Base-by-base conservation (phyloP, 108 stramenopile species). In the Mayamaea pseudoterrestris region DNA sequence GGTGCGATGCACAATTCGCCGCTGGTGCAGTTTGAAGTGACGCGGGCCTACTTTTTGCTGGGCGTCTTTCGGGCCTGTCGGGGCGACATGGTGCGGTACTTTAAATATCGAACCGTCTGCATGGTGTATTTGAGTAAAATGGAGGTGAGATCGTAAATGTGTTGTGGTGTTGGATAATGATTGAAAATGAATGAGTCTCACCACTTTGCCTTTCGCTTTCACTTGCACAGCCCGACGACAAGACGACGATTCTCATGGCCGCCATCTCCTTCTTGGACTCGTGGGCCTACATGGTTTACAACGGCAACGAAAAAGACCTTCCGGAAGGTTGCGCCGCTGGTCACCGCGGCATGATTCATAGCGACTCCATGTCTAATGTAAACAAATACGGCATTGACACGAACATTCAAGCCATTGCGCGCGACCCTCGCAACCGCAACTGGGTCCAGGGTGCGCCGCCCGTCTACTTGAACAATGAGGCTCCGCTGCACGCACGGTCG, bases 391-490 rank as follows among this genome's bases (percentile, higher is more conserved):
- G 65, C 28, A 48, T 61, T 22, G 55, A 73, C 7, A 62, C 54
- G 9, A 60, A 61, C 49, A 55, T 68, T 27, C 54, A 41, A 20
- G 46, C 54, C 23, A 66, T 89, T 39, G 79, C 68, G 22, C 52
- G 62, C 11, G 66, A 90, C 39, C 80, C 87, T 0, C 55, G 67
- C 28, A 90, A 90, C 59, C 66, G 84, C 53, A 79, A 79, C 60
- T 90, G 87, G 87, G 80, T 84, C 32, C 87, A 90, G 63, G 86
- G 89, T 37, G 73, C 83, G 5, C 89, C 89, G 21, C 78, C 78
- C 1, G 70, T 90, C 12, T 90, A 79, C 51, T 65, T 90, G 24
- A 83, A 85, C 66, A 83, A 90, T 50, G 89, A 90, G 39, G 89
- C 89, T n/a, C 66, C 74, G 7, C 53, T 72, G 17, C 66, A 64